Conservation (phyloP, 805 yeast genomes). For the Teunomyces tritomae region DNA sequence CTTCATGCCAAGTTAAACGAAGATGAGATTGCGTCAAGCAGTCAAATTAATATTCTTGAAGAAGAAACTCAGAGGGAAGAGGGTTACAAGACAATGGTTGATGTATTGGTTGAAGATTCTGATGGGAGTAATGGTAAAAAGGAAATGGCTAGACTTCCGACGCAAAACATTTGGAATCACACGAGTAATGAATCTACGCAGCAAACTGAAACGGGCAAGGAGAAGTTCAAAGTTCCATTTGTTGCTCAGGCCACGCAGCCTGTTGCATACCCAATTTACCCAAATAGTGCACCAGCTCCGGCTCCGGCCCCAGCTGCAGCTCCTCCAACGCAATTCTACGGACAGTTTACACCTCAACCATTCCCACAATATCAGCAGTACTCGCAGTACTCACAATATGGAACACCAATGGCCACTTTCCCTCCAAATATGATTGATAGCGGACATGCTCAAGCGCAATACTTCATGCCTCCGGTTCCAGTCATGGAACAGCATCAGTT, state of each 20-base stretch:
- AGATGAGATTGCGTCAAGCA: constrained; percentile 2
- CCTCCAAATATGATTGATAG: background rate
- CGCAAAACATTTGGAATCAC: background rate
- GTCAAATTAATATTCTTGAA: background rate
- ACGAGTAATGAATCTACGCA: background rate
- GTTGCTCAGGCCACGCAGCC: background rate
- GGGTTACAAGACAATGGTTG: constrained; percentile 18
- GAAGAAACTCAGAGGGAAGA: constrained; percentile 8
- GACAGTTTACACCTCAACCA: constrained; percentile 1
- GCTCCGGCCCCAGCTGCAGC: background rate
- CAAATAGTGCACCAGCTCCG: background rate
- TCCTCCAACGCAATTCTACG: background rate
- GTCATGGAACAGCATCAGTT: background rate
- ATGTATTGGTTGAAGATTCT: constrained; percentile 12
- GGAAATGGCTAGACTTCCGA: background rate
- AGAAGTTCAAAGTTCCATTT: constrained; percentile 1
- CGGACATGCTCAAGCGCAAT: background rate
- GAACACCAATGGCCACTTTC: background rate
- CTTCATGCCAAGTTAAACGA: constrained; percentile 9
- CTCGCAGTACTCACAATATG: constrained; percentile 6
- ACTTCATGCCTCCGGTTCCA: background rate
- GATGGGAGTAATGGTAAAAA: background rate
- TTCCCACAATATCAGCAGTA: background rate
- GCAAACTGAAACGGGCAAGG: background rate
- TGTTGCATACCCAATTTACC: background rate